Conservation (phyloP, 768 basidiomycete genomes). For the Gautieria morchelliformis region DNA sequence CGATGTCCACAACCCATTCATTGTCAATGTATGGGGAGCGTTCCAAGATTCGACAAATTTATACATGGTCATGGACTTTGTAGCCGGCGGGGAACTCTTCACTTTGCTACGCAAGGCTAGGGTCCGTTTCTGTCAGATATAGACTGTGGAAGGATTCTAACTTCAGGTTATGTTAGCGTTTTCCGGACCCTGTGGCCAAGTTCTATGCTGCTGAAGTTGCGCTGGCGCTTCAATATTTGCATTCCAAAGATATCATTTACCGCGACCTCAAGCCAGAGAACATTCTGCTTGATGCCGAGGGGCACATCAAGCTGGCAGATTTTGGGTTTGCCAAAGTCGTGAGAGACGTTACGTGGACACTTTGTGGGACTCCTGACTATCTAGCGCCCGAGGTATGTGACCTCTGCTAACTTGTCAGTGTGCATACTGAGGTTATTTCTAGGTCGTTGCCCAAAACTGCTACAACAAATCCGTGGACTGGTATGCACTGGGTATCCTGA, state of each 20-base stretch:
- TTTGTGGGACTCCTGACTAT: conserved; percentile 95
- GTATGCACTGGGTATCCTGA: conserved; percentile 96
- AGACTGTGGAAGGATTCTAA: conserved; percentile 1
- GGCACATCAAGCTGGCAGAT: conserved; percentile 94
- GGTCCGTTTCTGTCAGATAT: conserved; percentile 34
- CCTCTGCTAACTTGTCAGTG: conserved; percentile 1
- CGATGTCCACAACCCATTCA: conserved; percentile 82
- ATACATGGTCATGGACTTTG: conserved; percentile 98
- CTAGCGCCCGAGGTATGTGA: conserved; percentile 79
- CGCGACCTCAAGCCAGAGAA: conserved; percentile 98
- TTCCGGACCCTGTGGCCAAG: conserved; percentile 94
- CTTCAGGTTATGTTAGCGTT: conserved; percentile 46
- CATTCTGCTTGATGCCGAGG: conserved; percentile 85
- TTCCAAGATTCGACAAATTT: conserved; percentile 89
- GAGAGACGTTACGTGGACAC: conserved; percentile 81
- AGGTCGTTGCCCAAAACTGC: conserved; percentile 73
- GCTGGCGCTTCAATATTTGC: conserved; percentile 84
- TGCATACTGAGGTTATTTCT: conserved; percentile 8
- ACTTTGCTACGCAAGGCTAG: conserved; percentile 85
- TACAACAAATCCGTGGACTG: conserved; percentile 98
- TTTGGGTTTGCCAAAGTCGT: conserved; percentile 95
- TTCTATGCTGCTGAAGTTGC: conserved; percentile 97
- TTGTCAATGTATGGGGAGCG: conserved; percentile 93
- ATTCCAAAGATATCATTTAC: conserved; percentile 83
- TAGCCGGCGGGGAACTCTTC: conserved; percentile 94